Percentiles rank a stretch among this genome's conserved stretches.
Conservation (phyloP, 139 green algal species). For the Gonium pectorale region DNA sequence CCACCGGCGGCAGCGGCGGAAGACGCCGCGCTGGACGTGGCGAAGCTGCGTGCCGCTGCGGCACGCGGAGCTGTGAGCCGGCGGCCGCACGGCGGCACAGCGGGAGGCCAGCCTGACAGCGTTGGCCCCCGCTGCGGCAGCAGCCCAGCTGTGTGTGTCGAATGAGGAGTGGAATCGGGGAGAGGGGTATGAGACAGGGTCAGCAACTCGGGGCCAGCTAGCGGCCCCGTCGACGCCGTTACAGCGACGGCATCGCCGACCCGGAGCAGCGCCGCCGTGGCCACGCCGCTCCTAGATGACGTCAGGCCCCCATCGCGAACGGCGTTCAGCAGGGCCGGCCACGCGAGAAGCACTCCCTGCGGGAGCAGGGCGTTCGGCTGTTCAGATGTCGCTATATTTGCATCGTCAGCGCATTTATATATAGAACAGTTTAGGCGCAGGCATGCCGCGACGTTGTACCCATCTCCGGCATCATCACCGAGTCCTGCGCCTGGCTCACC, state of each 20-base stretch:
- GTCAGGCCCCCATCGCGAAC: not conserved
- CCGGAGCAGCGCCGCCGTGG: not conserved
- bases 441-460: not conserved
- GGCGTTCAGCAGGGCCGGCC: not conserved
- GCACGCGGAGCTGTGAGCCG: not conserved
- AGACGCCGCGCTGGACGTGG: not conserved
- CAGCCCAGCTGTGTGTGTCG: no score
- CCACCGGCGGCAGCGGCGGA: not conserved
- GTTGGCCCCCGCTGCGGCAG: not conserved
- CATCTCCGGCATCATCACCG: not conserved
- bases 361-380: not conserved
- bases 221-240: not conserved
- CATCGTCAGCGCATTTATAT: not conserved
- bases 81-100: not conserved
- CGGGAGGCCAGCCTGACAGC: not conserved
- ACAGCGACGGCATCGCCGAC: not conserved
- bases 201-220: not conserved
- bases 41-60: not conserved
- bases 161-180: not conserved
- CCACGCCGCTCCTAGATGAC: not conserved
- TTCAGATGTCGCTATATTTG: not conserved
- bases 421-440: not conserved
- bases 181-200: not conserved
- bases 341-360: conserved; percentile 13
- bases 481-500: not conserved